Conservation (phyloP, 257 asterid genomes). For the Anisodus acutangulus region DNA sequence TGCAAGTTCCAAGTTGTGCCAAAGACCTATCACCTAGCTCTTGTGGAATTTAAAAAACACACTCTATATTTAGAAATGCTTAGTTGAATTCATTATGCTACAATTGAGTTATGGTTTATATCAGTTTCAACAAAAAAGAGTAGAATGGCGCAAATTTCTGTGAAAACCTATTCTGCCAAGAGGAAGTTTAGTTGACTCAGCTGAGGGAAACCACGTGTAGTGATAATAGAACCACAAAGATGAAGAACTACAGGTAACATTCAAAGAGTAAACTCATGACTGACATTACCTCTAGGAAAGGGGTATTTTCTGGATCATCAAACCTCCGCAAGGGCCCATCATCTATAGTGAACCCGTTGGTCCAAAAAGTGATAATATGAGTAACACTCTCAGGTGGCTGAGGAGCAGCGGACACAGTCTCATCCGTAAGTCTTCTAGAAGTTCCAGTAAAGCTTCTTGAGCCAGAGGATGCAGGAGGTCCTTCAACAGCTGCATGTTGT, state of each 20-base stretch:
- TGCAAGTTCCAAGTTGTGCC: not conserved
- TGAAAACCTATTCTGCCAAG: not conserved
- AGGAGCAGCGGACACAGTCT: slow-evolving; percentile 52
- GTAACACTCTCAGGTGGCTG: slow-evolving; percentile 58
- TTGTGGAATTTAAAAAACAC: not conserved
- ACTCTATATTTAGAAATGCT: not conserved
- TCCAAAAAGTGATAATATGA: slow-evolving; percentile 69
- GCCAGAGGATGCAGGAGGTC: slow-evolving; percentile 66
- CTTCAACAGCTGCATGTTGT: slow-evolving; percentile 61
- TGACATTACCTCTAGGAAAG: slow-evolving; percentile 71
- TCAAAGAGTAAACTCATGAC: not conserved
- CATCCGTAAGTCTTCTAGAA: slow-evolving; percentile 76
- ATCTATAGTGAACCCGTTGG: slow-evolving; percentile 80
- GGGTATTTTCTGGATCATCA: slow-evolving; percentile 77
- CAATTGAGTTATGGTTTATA: not conserved
- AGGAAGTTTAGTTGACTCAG: not conserved
- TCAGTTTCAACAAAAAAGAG: not conserved
- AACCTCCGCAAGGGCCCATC: slow-evolving; percentile 81
- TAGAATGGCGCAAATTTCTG: not conserved
- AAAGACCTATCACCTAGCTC: not conserved
- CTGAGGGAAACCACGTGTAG: not conserved
- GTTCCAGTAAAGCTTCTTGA: slow-evolving; percentile 78
- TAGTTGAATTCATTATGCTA: not conserved
- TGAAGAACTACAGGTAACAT: not conserved
- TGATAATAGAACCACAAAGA: slow-evolving; percentile 8